A percentile compares a stretch with the other conserved stretches of the same genome.
Evolutionary conservation across 2,329 filamentous ascomycete genomes (phyloP).

Genomic region (Verticillium zaregamsianum): DNA sequence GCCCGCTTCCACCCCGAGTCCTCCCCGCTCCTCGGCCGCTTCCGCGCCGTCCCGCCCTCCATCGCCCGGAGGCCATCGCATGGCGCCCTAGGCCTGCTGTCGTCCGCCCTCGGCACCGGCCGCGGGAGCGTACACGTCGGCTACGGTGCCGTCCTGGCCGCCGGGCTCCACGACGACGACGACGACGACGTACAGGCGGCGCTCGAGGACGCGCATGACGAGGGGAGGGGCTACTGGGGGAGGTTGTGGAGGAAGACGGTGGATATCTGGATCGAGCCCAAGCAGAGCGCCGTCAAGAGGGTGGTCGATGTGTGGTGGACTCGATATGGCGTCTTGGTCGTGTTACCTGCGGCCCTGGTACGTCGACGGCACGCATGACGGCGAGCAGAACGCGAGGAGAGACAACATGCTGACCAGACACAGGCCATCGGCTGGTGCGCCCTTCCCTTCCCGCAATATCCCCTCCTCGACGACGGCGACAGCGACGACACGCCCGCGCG

Average conservation of each 20-base stretch:
- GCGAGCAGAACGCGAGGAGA: not conserved
- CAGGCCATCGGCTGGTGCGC: conserved; percentile 63
- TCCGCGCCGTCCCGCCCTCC: conserved; percentile 50
- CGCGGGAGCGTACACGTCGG: conserved; percentile 53
- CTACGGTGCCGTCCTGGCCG: conserved; percentile 49
- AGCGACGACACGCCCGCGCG: conserved; percentile 21
- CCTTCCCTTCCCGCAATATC: conserved; percentile 61
- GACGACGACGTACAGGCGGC: conserved; percentile 20
- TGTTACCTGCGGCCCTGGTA: conserved; percentile 58
- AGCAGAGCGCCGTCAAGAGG: conserved; percentile 52
- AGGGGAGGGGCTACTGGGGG: conserved; percentile 22
- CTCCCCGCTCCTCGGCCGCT: conserved; percentile 60
- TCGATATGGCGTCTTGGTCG: conserved; percentile 56
- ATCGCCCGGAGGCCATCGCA: conserved; percentile 20
- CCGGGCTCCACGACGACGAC: conserved; percentile 29
- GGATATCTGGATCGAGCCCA: conserved; percentile 59
- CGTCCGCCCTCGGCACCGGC: conserved; percentile 25
- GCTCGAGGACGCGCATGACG: conserved; percentile 27
- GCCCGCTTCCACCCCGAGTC: conserved; percentile 46
- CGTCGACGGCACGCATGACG: conserved; percentile 17
- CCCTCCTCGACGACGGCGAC: conserved; percentile 41
- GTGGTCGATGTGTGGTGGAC: conserved; percentile 61
- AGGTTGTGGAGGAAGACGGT: conserved; percentile 29
- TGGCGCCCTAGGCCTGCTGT: conserved; percentile 34
- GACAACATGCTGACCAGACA: not conserved